These are phyloP conservation scores for Diaporthe humulicola DNA, from an alignment of 2,329 filamentous ascomycete species.

Conservation along the genomic window DNA sequence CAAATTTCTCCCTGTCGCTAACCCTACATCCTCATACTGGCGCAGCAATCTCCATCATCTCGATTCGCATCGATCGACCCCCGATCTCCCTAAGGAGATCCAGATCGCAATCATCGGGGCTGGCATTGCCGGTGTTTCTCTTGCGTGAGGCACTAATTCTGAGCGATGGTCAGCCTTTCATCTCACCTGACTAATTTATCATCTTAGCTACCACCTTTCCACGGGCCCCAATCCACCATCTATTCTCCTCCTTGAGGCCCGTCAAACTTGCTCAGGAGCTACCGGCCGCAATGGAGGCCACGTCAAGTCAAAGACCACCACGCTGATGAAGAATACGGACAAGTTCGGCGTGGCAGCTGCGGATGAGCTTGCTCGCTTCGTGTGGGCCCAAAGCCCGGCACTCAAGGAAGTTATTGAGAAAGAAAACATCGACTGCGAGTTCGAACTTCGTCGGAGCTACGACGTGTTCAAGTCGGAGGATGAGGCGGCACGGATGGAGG, in stretches of 20 bases:
- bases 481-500: slow-evolving; percentile 22
- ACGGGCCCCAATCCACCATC: slow-evolving; percentile 21
- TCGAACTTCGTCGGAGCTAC: slow-evolving; percentile 35
- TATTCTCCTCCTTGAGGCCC: slow-evolving; percentile 36
- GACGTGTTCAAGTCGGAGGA: slow-evolving; percentile 30
- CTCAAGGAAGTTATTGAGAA: slow-evolving; percentile 36
- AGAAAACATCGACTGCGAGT: slow-evolving; percentile 34
- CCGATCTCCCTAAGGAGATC: slow-evolving; percentile 18
- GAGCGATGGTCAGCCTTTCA: background rate
- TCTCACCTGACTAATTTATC: background rate
- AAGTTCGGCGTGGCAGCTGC: slow-evolving; percentile 19
- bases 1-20: slow-evolving; percentile 30
- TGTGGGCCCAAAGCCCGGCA: slow-evolving; percentile 27
- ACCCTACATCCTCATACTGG: slow-evolving; percentile 38
- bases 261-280: slow-evolving; percentile 38
- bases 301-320: slow-evolving; percentile 24
- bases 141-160: background rate
- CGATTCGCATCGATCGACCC: slow-evolving; percentile 34
- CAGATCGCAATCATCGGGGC: slow-evolving; percentile 37
- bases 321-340: background rate
- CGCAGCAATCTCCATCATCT: slow-evolving; percentile 37
- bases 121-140: slow-evolving; percentile 37
- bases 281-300: slow-evolving; percentile 39
- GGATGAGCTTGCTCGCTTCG: slow-evolving; percentile 31
- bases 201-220: slow-evolving; percentile 34